Evolutionary conservation across 1,284 basidiomycete genomes (phyloP).

Genomic region (Apiotrichum mycotoxinovorans): DNA sequence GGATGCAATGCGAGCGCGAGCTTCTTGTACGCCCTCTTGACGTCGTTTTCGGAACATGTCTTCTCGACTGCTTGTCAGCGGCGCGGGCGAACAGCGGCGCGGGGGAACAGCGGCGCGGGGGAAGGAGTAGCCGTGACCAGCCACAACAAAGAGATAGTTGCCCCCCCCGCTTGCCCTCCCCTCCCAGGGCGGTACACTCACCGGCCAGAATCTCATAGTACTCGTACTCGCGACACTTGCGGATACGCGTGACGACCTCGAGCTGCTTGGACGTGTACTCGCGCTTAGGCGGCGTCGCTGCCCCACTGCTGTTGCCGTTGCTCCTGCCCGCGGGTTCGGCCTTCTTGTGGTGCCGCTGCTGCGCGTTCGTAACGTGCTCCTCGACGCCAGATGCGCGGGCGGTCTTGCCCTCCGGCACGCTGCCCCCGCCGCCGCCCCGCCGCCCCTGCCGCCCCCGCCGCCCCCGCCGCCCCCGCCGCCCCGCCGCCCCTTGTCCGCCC

Average conservation of each 20-base stretch:
- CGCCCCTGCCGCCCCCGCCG: conserved; percentile 6
- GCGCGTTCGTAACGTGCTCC: conserved; percentile 46
- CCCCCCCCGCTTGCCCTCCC: no score
- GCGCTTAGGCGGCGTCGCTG: conserved; percentile 58
- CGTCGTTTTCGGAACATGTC: conserved; percentile 80
- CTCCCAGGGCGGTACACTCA: no score
- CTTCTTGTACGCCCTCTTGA: conserved; percentile 98
- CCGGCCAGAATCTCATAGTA: conserved; percentile 87
- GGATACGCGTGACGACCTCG: conserved; percentile 80
- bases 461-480: conserved; percentile 35
- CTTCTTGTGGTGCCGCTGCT: conserved; percentile 22
- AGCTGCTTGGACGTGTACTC: conserved; percentile 83
- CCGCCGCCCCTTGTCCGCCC: conserved; percentile 12
- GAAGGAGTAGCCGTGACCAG: no score
- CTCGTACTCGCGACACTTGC: conserved; percentile 77
- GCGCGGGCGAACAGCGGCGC: no score
- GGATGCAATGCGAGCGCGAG: conserved; percentile 90
- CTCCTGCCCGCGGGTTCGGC: neutral
- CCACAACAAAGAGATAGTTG: no score
- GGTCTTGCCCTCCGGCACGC: neutral
- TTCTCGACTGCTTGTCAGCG: conserved; percentile 58
- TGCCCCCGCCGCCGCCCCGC: neutral
- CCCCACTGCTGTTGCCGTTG: conserved; percentile 2
- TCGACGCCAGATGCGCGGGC: conserved; percentile 46
- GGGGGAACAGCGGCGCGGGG: no score